A percentile compares a stretch with the other conserved stretches of the same genome.
Evolutionary conservation across 768 basidiomycete genomes (phyloP).

Genomic region (Porpolomopsis calyptriformis): DNA sequence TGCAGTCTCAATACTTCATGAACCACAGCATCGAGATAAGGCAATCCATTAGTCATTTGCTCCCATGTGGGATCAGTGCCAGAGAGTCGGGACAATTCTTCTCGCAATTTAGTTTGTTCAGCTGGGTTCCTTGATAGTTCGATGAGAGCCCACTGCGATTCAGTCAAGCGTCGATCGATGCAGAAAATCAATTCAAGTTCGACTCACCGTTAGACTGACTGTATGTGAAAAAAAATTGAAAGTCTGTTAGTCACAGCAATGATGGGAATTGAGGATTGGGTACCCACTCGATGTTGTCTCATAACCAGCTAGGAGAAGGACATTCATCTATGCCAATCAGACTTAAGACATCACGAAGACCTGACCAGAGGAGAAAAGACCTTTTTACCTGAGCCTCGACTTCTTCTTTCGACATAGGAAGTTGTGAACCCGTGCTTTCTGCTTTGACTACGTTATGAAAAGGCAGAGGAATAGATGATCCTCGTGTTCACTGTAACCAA

Average conservation of each 20-base stretch:
- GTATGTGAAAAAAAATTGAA: neutral
- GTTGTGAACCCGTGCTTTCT: slow-evolving; percentile 15
- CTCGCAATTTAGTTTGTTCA: slow-evolving; percentile 37
- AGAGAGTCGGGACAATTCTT: slow-evolving; percentile 35
- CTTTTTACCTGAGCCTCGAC: slow-evolving; percentile 27
- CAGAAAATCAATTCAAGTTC: neutral
- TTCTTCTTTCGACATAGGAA: slow-evolving; percentile 34
- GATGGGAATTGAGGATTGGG: neutral
- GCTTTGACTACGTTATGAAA: slow-evolving; percentile 28
- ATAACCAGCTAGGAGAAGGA: slow-evolving; percentile 35
- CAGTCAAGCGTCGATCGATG: neutral
- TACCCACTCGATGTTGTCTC: slow-evolving; percentile 42
- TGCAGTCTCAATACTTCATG: slow-evolving; percentile 38
- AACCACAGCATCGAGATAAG: slow-evolving; percentile 45
- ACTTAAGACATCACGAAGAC: neutral
- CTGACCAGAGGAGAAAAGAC: neutral
- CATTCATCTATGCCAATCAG: slow-evolving; percentile 18
- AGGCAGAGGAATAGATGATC: neutral
- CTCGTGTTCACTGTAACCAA: slow-evolving; percentile 4
- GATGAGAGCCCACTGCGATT: slow-evolving; percentile 43
- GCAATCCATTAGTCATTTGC: slow-evolving; percentile 37
- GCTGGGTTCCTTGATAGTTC: slow-evolving; percentile 38
- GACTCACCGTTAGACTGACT: slow-evolving; percentile 30
- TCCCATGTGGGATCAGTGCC: slow-evolving; percentile 43
- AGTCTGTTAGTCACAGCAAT: too few species aligned